Conservation (phyloP, 2,329 filamentous ascomycete genomes). For the Biscogniauxia marginata region DNA sequence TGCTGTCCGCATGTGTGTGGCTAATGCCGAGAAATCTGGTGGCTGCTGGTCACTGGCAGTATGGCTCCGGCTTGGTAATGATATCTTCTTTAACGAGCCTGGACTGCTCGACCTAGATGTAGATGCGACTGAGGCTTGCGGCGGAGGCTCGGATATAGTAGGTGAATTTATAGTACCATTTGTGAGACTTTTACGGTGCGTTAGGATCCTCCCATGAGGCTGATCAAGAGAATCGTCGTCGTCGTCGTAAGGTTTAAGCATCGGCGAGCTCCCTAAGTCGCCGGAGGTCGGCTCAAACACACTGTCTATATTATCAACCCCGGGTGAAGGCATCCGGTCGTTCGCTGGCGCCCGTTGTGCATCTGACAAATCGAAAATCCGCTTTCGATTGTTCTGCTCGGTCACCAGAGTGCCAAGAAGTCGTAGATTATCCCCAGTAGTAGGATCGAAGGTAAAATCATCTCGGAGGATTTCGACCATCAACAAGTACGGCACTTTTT, state of each 20-base stretch:
- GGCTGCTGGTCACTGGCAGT: constrained; percentile 59
- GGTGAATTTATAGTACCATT: constrained; percentile 37
- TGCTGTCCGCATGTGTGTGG: constrained; percentile 83
- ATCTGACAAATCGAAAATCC: constrained; percentile 70
- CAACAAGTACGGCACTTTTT: constrained; percentile 80
- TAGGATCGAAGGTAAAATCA: constrained; percentile 80
- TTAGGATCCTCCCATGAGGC: constrained; percentile 28
- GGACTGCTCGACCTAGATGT: constrained; percentile 69
- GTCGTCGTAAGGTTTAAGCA: constrained; percentile 59
- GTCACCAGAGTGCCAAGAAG: constrained; percentile 58
- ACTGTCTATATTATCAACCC: constrained; percentile 56
- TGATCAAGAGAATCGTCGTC: constrained; percentile 42
- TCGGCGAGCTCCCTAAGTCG: constrained; percentile 71
- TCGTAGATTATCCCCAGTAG: constrained; percentile 68
- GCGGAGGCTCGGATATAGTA: constrained; percentile 60
- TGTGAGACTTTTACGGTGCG: constrained; percentile 21
- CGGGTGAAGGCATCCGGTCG: constrained; percentile 42
- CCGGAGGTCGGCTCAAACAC: constrained; percentile 82
- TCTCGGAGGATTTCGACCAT: constrained; percentile 82
- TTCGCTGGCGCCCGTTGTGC: constrained; percentile 52
- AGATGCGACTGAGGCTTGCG: constrained; percentile 67
- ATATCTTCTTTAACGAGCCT: constrained; percentile 57
- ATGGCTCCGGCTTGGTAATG: constrained; percentile 54
- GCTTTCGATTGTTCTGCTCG: constrained; percentile 55
- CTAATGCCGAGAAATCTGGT: constrained; percentile 74